phyloP scores from a whole-genome alignment of 2,329 filamentous ascomycete genomes.

The Capronia americana region DNA sequence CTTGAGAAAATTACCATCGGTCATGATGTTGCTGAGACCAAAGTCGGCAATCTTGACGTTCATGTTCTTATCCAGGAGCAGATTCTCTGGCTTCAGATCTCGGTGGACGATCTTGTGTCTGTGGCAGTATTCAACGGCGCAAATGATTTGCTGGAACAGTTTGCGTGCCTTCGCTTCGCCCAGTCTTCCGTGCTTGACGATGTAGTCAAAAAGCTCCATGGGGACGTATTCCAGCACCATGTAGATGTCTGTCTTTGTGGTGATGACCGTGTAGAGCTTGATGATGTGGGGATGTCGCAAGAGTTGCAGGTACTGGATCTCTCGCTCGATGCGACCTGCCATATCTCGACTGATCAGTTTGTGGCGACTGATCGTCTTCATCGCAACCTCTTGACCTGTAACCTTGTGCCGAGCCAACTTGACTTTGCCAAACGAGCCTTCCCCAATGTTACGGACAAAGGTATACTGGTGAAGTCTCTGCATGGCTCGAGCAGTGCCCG shows the following conservation, averaged over 20 bases:
- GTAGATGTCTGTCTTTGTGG: conserved; percentile 90
- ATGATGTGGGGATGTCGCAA: conserved; percentile 98
- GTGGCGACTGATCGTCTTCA: conserved; percentile 97
- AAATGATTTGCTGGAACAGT: conserved; percentile 99
- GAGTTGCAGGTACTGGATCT: conserved; percentile 97
- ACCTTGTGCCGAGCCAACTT: conserved; percentile 93
- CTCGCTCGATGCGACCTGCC: conserved; percentile 94
- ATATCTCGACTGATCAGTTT: conserved; percentile 97
- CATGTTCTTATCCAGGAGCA: conserved; percentile 90
- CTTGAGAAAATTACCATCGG: conserved; percentile 97
- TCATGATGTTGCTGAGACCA: conserved; percentile 99
- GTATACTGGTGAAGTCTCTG: conserved; percentile 92
- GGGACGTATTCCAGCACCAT: conserved; percentile 99
- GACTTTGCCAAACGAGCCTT: conserved; percentile 98
- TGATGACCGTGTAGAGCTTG: conserved; percentile 98
- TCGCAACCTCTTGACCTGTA: conserved; percentile 91
- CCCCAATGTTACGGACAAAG: conserved; percentile 86
- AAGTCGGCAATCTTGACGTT: conserved; percentile 99
- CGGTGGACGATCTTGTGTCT: conserved; percentile 98
- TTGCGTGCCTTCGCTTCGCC: conserved; percentile 90
- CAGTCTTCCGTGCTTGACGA: conserved; percentile 91
- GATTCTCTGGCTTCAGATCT: conserved; percentile 95
- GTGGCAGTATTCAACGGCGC: conserved; percentile 98
- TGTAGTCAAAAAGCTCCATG: conserved; percentile 96
- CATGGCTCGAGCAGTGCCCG: conserved; percentile 64